phyloP scores from a whole-genome alignment of 176 grass and related monocot genomes.

The Elymus sibiricus region DNA sequence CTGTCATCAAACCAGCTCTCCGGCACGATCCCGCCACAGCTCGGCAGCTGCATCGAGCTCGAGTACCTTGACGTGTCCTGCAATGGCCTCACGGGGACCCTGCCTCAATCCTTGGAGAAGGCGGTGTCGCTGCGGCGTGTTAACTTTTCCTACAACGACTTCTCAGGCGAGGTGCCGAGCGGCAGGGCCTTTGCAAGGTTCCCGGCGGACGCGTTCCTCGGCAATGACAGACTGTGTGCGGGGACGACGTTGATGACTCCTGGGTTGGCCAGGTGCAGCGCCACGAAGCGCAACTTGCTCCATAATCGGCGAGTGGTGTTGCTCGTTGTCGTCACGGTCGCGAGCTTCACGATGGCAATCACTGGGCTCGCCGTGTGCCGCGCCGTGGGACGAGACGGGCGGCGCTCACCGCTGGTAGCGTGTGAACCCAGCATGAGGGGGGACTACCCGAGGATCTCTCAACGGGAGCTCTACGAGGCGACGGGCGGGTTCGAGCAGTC shows the following conservation, averaged over 20 bases:
- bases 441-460: conserved; percentile 59
- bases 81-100: too few species aligned
- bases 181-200: conserved; percentile 50
- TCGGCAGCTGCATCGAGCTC: conserved; percentile 69
- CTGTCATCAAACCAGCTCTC: conserved; percentile 71
- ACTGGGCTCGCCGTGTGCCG: neutral
- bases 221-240: conserved; percentile 51
- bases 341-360: conserved; percentile 24
- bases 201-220: conserved; percentile 55
- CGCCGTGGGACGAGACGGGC: neutral
- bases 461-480: conserved; percentile 21
- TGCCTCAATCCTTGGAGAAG: too few species aligned
- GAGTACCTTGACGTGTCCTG: conserved; percentile 52
- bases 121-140: conserved; percentile 20
- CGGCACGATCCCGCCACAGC: conserved; percentile 59
- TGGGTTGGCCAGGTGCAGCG: conserved; percentile 34
- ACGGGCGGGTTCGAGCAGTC: too few species aligned
- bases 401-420: conserved; percentile 36
- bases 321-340: conserved; percentile 24
- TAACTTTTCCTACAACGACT: conserved; percentile 86
- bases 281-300: neutral
- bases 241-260: conserved; percentile 17
- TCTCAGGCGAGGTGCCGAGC: conserved; percentile 58
- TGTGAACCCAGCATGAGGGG: conserved; percentile 40
- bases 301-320: conserved; percentile 19